Base-by-base conservation (phyloP, 768 basidiomycete genomes). In the Mrakia frigida region DNA sequence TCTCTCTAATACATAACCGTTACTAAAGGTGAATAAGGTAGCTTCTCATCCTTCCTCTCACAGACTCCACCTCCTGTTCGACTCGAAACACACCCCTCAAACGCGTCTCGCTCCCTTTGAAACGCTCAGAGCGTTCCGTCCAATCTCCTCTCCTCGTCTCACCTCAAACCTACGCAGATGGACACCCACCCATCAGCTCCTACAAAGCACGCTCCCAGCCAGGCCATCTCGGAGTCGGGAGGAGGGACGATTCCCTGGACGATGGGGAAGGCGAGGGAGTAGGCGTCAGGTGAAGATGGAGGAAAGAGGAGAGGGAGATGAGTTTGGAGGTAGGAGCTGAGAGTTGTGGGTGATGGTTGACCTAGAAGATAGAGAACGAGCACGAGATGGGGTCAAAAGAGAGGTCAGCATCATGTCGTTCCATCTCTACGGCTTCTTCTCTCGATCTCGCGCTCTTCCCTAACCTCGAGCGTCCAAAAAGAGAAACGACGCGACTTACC, bases 181-280 rank as follows among this genome's bases (percentile, higher is more conserved):
- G 92, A 91, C 39, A 96, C 87, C 94, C 94, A 98, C 7, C 97
- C 97, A 81, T 98, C 97, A 18, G 94, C 93, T 11, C 94, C 94
- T 18, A 90, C 89, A 84, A 98, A 85, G 80, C 93, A 94, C 28
- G 92, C 90, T 14, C 93, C 91, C n/a, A 98, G 83, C 95, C 96
- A 97, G 6, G 91, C 93, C 84, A 98, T 86, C 81, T 98, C 96
- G 9, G 93, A 87, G 41, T 97, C 94, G 11, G 88, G 86, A 1
- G 96, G 97, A 1, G 90, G 84, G 3, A 87, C 83, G 28, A 98
- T 89, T 18, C 97, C 96, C 82, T 98, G 96, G 18, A 95, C 86
- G 67, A 97, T 83, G 0, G 91, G 88, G 80, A 89, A 91, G 18
- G 92, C 94, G 50, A 91, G 86, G 1, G 81, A 14, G 71, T 90